Conservation (phyloP, 2,329 filamentous ascomycete genomes). For the Talaromyces sp. region DNA sequence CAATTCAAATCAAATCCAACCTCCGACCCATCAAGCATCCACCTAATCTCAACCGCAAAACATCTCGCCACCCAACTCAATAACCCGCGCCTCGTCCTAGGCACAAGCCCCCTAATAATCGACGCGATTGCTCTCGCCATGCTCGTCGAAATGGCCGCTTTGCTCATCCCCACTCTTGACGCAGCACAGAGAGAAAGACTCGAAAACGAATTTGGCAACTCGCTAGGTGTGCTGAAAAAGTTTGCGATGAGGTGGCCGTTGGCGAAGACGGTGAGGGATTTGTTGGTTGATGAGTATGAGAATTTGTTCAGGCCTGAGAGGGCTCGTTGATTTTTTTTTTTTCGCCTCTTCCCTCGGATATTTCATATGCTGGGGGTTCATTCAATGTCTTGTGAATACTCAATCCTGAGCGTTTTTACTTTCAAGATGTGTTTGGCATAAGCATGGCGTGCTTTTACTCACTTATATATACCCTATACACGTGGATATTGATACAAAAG, state of each 20-base stretch:
- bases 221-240: conserved; percentile 15
- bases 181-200: not conserved
- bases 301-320: conserved; percentile 4
- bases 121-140: conserved; percentile 62
- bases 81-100: not conserved
- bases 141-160: conserved; percentile 67
- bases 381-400: not conserved
- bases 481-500: not conserved
- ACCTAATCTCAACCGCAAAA: conserved; percentile 15
- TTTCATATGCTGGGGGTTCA: not conserved
- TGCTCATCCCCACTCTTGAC: conserved; percentile 39
- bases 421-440: not conserved
- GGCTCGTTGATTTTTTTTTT: not conserved
- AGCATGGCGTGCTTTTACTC: not conserved
- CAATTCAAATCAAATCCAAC: not conserved
- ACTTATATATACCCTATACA: not conserved
- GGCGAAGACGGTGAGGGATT: conserved; percentile 6
- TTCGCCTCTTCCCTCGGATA: not conserved
- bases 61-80: conserved; percentile 20
- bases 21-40: conserved; percentile 7
- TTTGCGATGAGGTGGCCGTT: conserved; percentile 16
- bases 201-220: conserved; percentile 7
- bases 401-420: not conserved
- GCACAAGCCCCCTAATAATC: conserved; percentile 6
- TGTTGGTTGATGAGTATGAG: conserved; percentile 7